These are phyloP conservation scores for Hymenoscyphus scutula DNA, from an alignment of 2,329 filamentous ascomycete species.

Conservation along the genomic window DNA sequence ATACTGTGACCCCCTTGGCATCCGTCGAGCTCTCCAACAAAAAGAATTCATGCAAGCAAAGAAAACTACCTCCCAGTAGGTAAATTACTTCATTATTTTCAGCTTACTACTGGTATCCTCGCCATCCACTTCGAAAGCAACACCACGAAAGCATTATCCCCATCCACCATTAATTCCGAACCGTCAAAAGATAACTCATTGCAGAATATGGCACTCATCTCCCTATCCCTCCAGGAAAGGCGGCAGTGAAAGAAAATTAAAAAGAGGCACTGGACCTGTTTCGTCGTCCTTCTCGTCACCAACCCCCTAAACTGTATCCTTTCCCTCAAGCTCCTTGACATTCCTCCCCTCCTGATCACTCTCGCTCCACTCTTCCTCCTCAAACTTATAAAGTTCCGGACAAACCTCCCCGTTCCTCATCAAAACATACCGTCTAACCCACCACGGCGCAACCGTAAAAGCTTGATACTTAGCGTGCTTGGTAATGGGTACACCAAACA, in stretches of 20 bases:
- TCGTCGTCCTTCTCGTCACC: neutral
- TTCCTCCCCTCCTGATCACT: slow-evolving; percentile 9
- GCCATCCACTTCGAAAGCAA: neutral
- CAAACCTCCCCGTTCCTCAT: slow-evolving; percentile 12
- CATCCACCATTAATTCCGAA: neutral
- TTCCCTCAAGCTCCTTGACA: neutral
- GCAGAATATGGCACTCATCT: neutral
- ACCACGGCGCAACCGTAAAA: slow-evolving; percentile 58
- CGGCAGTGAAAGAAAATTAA: neutral
- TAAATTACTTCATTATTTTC: neutral
- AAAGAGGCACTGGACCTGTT: neutral
- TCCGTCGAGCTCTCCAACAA: too few relatives aligned
- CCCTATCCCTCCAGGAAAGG: neutral
- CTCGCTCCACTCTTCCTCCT: slow-evolving; percentile 14
- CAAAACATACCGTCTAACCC: slow-evolving; percentile 48
- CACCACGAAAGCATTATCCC: neutral
- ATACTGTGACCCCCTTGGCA: too few relatives aligned
- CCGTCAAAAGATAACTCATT: neutral
- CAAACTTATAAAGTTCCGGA: slow-evolving; percentile 19
- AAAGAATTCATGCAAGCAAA: neutral
- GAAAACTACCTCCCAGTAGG: neutral
- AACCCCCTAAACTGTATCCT: neutral
- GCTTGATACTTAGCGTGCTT: slow-evolving; percentile 18
- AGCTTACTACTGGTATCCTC: neutral
- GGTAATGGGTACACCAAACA: slow-evolving; percentile 11